Base-by-base conservation (phyloP, 345 rosid genomes). In the Reutealis trisperma region DNA sequence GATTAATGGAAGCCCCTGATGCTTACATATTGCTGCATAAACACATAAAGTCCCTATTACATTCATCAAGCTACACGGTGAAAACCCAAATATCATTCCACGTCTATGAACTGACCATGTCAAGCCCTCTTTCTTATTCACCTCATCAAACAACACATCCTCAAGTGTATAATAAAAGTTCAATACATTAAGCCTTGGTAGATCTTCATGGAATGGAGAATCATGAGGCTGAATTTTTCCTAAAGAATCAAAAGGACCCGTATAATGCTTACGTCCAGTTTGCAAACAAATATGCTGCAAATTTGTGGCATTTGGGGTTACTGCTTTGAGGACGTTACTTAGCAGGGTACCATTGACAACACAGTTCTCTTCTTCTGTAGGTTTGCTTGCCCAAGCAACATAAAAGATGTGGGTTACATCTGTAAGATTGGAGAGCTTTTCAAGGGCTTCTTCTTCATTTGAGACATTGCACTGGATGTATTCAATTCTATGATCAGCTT, bases 391-490 rank as follows among this genome's bases (percentile, higher is more conserved):
- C 98, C 94, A 92, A 18, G 90, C 83, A 27, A 90, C 91, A 67
- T 88, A 92, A 81, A 94, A 94, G 65, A 92, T 67, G 80, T 89
- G 92, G 21, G 96, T 89, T 47, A 92, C 86, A 42, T 91, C 97
- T 3, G 87, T 75, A 73, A 91, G 84, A 5, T 64, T 78, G 1
- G 94, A 90, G 63, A 92, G 94, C 82, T 91, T 92, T 68, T 70
- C 32, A 15, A 49, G 73, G 47, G 89, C 69, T 7, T 92, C 87
- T 0, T 76, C 72, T 0, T 77, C 76, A 59, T 87, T 75, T 66
- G 89, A 87, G 62, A 94, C 67, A 67, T 94, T 90, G 79, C 96
- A 94, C 77, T 89, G 97, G 77, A 94, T 84, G 86, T 94, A 92
- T 73, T 94, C 93, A 44, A 92, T 75, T 6, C 80, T 89, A 68